phyloP scores from a whole-genome alignment of 2,329 filamentous ascomycete species.

The Trichoderma guizhouense region DNA sequence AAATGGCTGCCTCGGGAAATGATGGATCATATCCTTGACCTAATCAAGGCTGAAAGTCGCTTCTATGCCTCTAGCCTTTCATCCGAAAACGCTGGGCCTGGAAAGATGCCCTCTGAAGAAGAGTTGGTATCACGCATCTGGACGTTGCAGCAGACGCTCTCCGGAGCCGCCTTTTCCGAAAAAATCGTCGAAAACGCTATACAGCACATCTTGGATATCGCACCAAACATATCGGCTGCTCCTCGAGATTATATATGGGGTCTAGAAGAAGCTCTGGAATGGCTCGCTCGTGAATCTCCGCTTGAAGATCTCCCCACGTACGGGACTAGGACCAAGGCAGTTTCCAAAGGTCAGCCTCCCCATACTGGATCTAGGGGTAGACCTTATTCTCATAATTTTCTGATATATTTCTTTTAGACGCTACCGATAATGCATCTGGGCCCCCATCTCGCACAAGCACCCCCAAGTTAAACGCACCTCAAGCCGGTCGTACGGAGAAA shows the following conservation, averaged over 20 bases:
- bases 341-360: constrained; percentile 35
- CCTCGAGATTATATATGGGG: constrained; percentile 74
- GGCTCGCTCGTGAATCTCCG: constrained; percentile 76
- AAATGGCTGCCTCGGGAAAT: constrained; percentile 81
- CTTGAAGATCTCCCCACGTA: constrained; percentile 70
- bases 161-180: constrained; percentile 64
- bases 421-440: constrained; percentile 46
- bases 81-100: constrained; percentile 42
- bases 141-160: constrained; percentile 74
- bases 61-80: constrained; percentile 51
- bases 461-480: constrained; percentile 37
- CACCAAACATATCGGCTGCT: constrained; percentile 54
- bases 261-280: constrained; percentile 82
- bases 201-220: constrained; percentile 63
- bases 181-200: constrained; percentile 62
- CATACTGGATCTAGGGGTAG: neutral
- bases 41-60: constrained; percentile 64
- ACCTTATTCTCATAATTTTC: neutral
- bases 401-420: constrained; percentile 36
- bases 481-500: constrained; percentile 33
- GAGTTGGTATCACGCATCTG: constrained; percentile 77
- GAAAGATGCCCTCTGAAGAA: constrained; percentile 66
- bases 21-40: constrained; percentile 70
- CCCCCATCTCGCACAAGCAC: constrained; percentile 49
- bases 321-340: constrained; percentile 42